Evolutionary conservation across 768 basidiomycete genomes (phyloP).

Genomic region (Chlorophyllum brunneum): DNA sequence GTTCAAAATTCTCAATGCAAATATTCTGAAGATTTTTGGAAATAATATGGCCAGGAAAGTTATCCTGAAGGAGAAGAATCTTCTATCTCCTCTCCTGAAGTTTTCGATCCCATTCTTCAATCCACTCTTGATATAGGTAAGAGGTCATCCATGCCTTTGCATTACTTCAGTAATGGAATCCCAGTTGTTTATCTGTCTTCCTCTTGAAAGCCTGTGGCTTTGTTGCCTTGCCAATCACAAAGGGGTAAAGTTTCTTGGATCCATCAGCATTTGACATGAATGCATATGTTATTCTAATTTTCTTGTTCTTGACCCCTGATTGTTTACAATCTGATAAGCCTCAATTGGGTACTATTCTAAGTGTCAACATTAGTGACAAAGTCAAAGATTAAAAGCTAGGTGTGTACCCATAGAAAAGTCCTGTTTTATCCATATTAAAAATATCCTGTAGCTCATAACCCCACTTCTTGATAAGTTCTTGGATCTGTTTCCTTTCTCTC

Average conservation of each 20-base stretch:
- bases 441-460: constrained; percentile 25
- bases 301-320: constrained; percentile 29
- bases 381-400: not conserved
- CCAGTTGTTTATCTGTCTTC: constrained; percentile 25
- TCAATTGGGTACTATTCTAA: constrained; percentile 27
- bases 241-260: constrained; percentile 23
- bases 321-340: constrained; percentile 21
- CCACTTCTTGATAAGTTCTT: constrained; percentile 23
- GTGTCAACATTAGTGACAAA: not conserved
- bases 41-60: constrained; percentile 24
- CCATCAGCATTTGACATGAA: constrained; percentile 33
- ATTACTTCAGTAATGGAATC: constrained; percentile 33
- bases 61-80: constrained; percentile 31
- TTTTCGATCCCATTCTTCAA: constrained; percentile 27
- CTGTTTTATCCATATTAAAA: constrained; percentile 11
- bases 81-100: constrained; percentile 19
- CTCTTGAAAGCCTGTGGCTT: constrained; percentile 25
- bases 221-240: constrained; percentile 30
- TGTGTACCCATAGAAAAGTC: constrained; percentile 30
- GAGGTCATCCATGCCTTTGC: constrained; percentile 36
- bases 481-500: constrained; percentile 20
- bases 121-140: constrained; percentile 30
- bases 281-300: constrained; percentile 27
- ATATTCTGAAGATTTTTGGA: constrained; percentile 21
- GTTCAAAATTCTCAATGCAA: constrained; percentile 26